These are phyloP conservation scores for Vanilla planifolia DNA, from an alignment of 106 monocot genomes.

Conservation along the genomic window DNA sequence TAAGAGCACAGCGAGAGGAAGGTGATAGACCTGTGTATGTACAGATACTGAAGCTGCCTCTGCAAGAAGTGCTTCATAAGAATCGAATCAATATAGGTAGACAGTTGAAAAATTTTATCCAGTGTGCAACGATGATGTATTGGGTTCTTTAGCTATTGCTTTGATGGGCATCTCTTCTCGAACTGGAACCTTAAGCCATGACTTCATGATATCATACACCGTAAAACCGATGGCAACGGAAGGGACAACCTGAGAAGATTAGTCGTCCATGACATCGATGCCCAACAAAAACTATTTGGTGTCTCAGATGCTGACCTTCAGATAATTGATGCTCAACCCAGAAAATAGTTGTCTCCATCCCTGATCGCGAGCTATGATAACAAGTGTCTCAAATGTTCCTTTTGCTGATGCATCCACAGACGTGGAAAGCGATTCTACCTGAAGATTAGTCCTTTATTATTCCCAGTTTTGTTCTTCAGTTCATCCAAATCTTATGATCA, in stretches of 20 bases:
- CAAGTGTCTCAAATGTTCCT: slow-evolving; percentile 64
- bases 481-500: not conserved
- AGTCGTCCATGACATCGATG: not conserved
- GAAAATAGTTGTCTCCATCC: slow-evolving; percentile 91
- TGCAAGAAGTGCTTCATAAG: too few relatives aligned
- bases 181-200: slow-evolving; percentile 72
- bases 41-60: too few relatives aligned
- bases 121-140: slow-evolving; percentile 30
- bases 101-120: too few relatives aligned
- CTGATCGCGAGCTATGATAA: slow-evolving; percentile 41
- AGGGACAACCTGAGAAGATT: slow-evolving; percentile 60
- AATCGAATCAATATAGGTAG: too few relatives aligned
- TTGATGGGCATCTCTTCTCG: slow-evolving; percentile 32
- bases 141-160: slow-evolving; percentile 29
- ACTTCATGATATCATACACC: slow-evolving; percentile 83
- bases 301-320: too few relatives aligned
- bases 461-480: not conserved
- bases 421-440: slow-evolving; percentile 57
- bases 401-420: slow-evolving; percentile 16
- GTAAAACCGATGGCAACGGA: slow-evolving; percentile 96
- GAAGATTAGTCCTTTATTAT: slow-evolving; percentile 16
- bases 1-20: too few relatives aligned
- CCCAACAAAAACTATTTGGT: too few relatives aligned
- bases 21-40: too few relatives aligned
- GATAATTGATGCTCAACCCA: slow-evolving; percentile 82